phyloP scores from a whole-genome alignment of 176 grass and related monocot genomes.

The Eremochloa ophiuroides region DNA sequence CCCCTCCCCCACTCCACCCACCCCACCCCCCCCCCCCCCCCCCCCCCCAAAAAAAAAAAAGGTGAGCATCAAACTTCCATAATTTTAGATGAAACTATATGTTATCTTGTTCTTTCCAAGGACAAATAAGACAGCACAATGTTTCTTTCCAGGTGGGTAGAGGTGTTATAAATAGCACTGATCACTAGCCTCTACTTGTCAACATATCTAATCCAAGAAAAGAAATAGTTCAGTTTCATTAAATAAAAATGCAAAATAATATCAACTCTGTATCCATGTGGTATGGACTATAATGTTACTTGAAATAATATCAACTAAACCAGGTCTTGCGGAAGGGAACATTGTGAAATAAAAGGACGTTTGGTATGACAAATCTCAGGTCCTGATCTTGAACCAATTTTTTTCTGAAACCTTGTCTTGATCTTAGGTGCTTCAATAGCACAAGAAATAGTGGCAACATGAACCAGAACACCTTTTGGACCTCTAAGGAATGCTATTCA shows the following conservation, averaged over 20 bases:
- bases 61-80: no score
- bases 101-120: background rate
- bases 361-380: background rate
- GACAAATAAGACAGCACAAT: background rate
- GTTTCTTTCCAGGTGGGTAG: background rate
- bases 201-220: background rate
- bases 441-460: background rate
- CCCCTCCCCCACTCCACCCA: no score
- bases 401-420: background rate
- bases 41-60: no score
- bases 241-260: slow-evolving; percentile 9
- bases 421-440: background rate
- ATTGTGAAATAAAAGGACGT: background rate
- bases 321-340: background rate
- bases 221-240: background rate
- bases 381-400: background rate
- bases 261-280: background rate
- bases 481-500: background rate
- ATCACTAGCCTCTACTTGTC: background rate
- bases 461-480: background rate
- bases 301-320: background rate
- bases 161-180: background rate
- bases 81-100: no score
- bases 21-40: no score
- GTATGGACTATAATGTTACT: background rate